Conservation (phyloP, 495 filamentous ascomycete species). For the Paragyromitra xinjiangensis region DNA sequence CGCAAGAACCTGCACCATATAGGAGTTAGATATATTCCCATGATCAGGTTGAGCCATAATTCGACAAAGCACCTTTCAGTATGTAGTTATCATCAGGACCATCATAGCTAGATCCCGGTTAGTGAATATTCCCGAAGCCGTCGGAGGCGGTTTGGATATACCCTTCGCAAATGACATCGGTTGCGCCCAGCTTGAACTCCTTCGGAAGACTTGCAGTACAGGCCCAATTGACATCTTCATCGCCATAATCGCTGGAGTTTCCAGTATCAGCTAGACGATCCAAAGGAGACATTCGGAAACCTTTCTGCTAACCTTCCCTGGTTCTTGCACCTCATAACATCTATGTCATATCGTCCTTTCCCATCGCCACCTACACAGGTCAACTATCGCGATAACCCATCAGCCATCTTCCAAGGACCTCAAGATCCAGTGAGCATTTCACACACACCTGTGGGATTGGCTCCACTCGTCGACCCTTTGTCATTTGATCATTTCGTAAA, state of each 20-base stretch:
- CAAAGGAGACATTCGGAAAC: neutral
- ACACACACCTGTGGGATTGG: constrained; percentile 73
- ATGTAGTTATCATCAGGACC: constrained; percentile 79
- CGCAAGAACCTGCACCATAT: constrained; percentile 66
- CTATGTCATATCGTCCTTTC: constrained; percentile 71
- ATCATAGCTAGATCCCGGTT: constrained; percentile 63
- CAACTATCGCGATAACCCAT: constrained; percentile 61
- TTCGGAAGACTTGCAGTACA: constrained; percentile 80
- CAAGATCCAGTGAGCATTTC: neutral
- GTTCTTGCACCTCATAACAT: constrained; percentile 89
- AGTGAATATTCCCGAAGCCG: neutral
- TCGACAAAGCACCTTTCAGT: constrained; percentile 72
- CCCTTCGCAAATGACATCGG: constrained; percentile 93
- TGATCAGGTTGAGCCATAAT: neutral
- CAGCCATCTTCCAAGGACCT: neutral
- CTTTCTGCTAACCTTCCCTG: constrained; percentile 63
- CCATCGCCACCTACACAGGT: constrained; percentile 76
- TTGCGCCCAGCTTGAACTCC: constrained; percentile 87
- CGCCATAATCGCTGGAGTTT: constrained; percentile 65
- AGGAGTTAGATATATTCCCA: neutral
- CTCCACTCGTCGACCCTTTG: constrained; percentile 77
- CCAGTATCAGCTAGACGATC: neutral
- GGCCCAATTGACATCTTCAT: constrained; percentile 84
- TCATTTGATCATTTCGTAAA: constrained; percentile 69
- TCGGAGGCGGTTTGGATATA: neutral